These are phyloP conservation scores for Capronia epimyces DNA, from an alignment of 2,329 filamentous ascomycete genomes.

Conservation along the genomic window DNA sequence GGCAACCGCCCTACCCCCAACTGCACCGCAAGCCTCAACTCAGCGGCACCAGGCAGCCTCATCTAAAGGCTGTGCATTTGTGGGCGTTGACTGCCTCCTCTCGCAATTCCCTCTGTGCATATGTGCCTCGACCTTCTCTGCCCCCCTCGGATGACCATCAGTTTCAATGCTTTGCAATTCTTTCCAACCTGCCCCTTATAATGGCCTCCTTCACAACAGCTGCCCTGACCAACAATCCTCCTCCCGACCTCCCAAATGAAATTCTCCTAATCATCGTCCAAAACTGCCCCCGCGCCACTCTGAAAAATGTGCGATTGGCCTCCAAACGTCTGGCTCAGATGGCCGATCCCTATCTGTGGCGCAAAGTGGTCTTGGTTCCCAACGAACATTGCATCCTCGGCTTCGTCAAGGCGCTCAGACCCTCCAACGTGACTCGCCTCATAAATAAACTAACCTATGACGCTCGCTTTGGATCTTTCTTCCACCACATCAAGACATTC, in stretches of 20 bases:
- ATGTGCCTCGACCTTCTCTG: neutral
- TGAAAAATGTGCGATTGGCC: slow-evolving; percentile 23
- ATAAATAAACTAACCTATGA: slow-evolving; percentile 21
- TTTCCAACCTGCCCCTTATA: neutral
- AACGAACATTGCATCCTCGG: slow-evolving; percentile 22
- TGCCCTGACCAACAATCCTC: neutral
- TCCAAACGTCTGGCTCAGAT: slow-evolving; percentile 20
- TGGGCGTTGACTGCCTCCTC: neutral
- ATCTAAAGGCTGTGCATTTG: slow-evolving; percentile 6
- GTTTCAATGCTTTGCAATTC: neutral
- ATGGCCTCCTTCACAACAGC: slow-evolving; percentile 1
- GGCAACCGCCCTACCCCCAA: slow-evolving; percentile 15
- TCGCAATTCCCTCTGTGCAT: neutral
- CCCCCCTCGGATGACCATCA: neutral
- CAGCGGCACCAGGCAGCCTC: slow-evolving; percentile 2
- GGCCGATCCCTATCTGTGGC: slow-evolving; percentile 20
- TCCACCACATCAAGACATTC: slow-evolving; percentile 13
- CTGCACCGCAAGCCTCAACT: slow-evolving; percentile 3
- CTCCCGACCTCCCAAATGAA: slow-evolving; percentile 23
- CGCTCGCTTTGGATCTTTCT: slow-evolving; percentile 18
- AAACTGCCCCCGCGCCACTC: slow-evolving; percentile 14
- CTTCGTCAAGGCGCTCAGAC: slow-evolving; percentile 15
- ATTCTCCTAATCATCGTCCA: slow-evolving; percentile 22
- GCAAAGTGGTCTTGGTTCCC: slow-evolving; percentile 20
- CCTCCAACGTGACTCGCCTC: slow-evolving; percentile 15